Percentiles rank a stretch among this genome's conserved stretches.
phyloP scores from a whole-genome alignment of 495 filamentous ascomycete species.

The Oidiodendron maius region DNA sequence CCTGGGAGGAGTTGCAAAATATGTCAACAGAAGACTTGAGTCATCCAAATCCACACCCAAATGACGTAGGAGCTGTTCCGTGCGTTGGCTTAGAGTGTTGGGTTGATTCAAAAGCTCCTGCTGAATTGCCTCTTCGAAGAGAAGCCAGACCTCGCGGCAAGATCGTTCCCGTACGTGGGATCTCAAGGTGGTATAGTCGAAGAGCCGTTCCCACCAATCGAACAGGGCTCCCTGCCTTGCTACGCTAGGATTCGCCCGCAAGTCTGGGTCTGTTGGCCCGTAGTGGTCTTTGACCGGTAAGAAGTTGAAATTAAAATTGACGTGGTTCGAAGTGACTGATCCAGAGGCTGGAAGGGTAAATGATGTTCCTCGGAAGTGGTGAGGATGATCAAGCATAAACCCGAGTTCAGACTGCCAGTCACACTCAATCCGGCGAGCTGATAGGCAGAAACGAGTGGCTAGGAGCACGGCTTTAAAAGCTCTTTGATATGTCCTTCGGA shows the following conservation, averaged over 20 bases:
- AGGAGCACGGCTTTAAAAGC: conserved; percentile 4
- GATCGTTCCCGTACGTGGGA: not conserved
- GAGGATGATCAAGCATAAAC: not conserved
- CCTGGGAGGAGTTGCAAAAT: no score
- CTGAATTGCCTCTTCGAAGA: not conserved
- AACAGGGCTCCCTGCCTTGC: not conserved
- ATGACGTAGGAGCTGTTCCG: not conserved
- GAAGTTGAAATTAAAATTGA: conserved; percentile 5
- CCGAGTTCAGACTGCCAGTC: not conserved
- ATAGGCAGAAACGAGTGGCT: not conserved
- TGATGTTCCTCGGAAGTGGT: not conserved
- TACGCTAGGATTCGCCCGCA: not conserved
- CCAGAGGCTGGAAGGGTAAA: not conserved
- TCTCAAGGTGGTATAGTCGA: not conserved
- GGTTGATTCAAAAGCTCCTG: not conserved
- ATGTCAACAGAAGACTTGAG: no score
- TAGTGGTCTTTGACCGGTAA: not conserved
- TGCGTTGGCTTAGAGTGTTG: no score
- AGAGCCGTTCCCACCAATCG: conserved; percentile 2
- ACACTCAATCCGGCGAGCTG: not conserved
- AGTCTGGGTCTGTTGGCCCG: not conserved
- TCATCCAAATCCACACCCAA: no score
- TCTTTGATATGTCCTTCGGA: conserved; percentile 4
- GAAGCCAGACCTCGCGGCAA: not conserved
- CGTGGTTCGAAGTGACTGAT: not conserved